A percentile compares a stretch with the other conserved stretches of the same genome.
Evolutionary conservation across 352 stramenopile genomes (phyloP).

Genomic region (Phytophthora europaea): DNA sequence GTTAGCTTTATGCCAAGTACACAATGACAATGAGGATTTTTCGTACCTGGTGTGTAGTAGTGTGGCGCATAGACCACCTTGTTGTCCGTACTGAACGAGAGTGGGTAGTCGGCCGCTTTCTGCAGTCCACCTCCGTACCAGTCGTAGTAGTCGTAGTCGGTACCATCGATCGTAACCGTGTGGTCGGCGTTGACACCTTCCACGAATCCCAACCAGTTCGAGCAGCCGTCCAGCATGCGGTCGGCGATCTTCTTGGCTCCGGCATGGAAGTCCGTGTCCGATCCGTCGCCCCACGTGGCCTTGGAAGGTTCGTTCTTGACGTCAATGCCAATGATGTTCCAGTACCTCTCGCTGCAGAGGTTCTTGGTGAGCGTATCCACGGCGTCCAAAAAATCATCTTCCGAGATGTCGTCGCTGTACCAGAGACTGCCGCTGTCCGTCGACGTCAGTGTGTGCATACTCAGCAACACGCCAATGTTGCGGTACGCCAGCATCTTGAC

Average conservation of each 20-base stretch:
- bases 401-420: constrained; percentile 50
- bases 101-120: constrained; percentile 43
- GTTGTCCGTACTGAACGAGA: constrained; percentile 58
- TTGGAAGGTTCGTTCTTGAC: constrained; percentile 72
- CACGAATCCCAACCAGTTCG: constrained; percentile 78
- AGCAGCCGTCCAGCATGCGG: constrained; percentile 72
- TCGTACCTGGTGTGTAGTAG: constrained; percentile 63
- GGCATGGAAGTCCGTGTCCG: constrained; percentile 53
- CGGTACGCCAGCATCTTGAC: constrained; percentile 64
- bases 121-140: constrained; percentile 73
- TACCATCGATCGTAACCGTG: constrained; percentile 55
- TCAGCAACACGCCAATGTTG: constrained; percentile 68
- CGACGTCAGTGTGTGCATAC: constrained; percentile 69
- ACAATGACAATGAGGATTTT: neutral
- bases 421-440: constrained; percentile 53
- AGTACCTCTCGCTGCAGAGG: constrained; percentile 65
- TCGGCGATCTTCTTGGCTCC: constrained; percentile 63
- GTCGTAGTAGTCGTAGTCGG: constrained; percentile 67
- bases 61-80: constrained; percentile 87
- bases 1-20: neutral
- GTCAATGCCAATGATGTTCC: constrained; percentile 71
- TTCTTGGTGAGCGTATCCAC: constrained; percentile 58
- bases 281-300: constrained; percentile 56
- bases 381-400: constrained; percentile 55
- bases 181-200: constrained; percentile 66